Base-by-base conservation (phyloP, 2,329 filamentous ascomycete genomes). In the Sordariomycetes sp. region DNA sequence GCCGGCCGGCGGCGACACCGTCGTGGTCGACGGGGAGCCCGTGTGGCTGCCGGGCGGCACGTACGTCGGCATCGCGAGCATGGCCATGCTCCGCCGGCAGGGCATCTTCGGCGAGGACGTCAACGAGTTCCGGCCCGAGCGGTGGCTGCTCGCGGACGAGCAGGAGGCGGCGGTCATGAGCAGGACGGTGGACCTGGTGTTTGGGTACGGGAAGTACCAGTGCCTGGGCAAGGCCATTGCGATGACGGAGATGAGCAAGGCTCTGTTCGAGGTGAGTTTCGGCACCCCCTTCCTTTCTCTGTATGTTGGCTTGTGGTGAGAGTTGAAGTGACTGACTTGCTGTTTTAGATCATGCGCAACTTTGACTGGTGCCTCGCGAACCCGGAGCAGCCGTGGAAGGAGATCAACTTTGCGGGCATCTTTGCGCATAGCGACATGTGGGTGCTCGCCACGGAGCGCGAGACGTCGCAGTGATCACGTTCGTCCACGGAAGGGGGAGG, bases 261-360 rank as follows among this genome's bases (percentile, higher is more conserved):
- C 70, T 2, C 66, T 74, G 46, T 72, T 76, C 24, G 75, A 79
- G 69, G 72, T 74, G 53, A 46, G 40, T 46, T 46, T n/a, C n/a
- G n/a, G 40, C 2, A 46, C 16, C 6, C 12, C 6, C 6, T 40
- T n/a, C 14, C 40, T 46, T n/a, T n/a, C 40, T n/a, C 7, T 18
- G 14, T 46, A 3, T 11, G 12, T 3, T 40, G 24, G 46, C 2
- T 59, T 20, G 18, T 22, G 43, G 20, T 22, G 2, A 3, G 43
- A 58, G 43, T 52, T 34, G 34, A 59, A 34, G 3, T 12, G 14
- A 12, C 35, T 55, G n/a, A 3, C 24, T 28, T 22, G 16, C 43
- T 50, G 22, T 22, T 20, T 22, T n/a, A 22, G 46, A 22, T 50
- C 5, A 55, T 61, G 50, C 61, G 61, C 32, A 61, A 62, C 34